A percentile compares a stretch with the other conserved stretches of the same genome.
These are phyloP conservation scores for Aegilops tauschii DNA, from an alignment of 176 grass and related monocot species.

Conservation along the genomic window DNA sequence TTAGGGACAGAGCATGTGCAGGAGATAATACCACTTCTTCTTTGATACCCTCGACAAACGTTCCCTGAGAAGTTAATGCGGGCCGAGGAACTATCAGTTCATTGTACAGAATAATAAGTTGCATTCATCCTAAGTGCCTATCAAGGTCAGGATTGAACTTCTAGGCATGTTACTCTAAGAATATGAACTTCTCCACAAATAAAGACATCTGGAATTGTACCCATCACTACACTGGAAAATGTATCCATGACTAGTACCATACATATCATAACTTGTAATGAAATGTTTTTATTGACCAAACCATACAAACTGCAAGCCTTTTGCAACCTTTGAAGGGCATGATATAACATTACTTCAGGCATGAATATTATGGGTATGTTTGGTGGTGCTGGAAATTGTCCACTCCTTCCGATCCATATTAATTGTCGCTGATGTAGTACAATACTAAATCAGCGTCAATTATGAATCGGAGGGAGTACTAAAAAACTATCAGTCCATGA, in stretches of 20 bases:
- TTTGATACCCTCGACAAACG: slow-evolving; percentile 98
- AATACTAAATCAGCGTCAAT: too few species aligned
- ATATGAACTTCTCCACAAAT: background rate
- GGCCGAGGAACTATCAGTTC: slow-evolving; percentile 17
- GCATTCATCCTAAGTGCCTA: slow-evolving; percentile 8
- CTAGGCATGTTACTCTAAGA: slow-evolving; percentile 6
- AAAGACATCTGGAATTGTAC: background rate
- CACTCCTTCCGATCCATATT: too few species aligned
- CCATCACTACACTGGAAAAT: background rate
- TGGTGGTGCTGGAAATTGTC: background rate
- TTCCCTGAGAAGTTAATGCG: slow-evolving; percentile 62
- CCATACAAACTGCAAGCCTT: background rate
- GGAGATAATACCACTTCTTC: slow-evolving; percentile 99
- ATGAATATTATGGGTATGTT: background rate
- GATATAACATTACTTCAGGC: background rate
- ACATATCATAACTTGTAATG: background rate
- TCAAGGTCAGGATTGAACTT: background rate
- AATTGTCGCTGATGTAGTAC: too few species aligned
- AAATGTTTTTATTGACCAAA: background rate
- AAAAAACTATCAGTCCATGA: too few species aligned
- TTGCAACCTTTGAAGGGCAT: background rate
- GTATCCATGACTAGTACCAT: background rate
- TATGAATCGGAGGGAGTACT: too few species aligned
- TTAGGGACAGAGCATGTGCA: slow-evolving; percentile 97
- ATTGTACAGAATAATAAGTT: slow-evolving; percentile 7